phyloP scores from a whole-genome alignment of 2,329 filamentous ascomycete species.

The Aspergillus puulaauensis region DNA sequence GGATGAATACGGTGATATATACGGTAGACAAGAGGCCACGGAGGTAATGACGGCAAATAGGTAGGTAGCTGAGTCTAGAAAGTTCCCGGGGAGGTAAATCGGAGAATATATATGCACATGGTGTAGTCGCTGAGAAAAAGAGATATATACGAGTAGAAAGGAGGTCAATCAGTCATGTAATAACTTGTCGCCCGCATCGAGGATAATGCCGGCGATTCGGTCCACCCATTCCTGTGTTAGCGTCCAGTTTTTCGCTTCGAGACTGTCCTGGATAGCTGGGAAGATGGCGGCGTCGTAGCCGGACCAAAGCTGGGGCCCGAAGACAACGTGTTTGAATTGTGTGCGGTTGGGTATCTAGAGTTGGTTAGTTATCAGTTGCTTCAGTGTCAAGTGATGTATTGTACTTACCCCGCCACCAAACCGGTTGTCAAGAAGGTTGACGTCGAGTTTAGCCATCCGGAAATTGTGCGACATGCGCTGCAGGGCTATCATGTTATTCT shows the following conservation, averaged over 20 bases:
- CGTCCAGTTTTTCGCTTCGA: conserved; percentile 70
- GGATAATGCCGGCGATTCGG: conserved; percentile 69
- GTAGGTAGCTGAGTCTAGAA: not conserved
- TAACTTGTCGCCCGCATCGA: conserved; percentile 57
- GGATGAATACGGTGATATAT: not conserved
- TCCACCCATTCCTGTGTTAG: conserved; percentile 67
- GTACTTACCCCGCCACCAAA: conserved; percentile 68
- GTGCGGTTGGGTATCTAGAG: conserved; percentile 74
- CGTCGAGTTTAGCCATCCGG: conserved; percentile 78
- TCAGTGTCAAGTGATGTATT: not conserved
- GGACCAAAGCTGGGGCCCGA: conserved; percentile 78
- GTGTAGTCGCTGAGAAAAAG: not conserved
- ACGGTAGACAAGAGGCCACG: not conserved
- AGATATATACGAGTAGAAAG: not conserved
- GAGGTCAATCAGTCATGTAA: conserved; percentile 29
- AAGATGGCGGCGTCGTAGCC: conserved; percentile 68
- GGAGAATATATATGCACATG: conserved; percentile 3
- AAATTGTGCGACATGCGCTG: conserved; percentile 75
- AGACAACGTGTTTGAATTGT: conserved; percentile 92
- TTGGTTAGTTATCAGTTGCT: conserved; percentile 12
- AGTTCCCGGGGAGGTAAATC: not conserved
- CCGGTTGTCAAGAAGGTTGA: conserved; percentile 74
- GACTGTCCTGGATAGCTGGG: conserved; percentile 79
- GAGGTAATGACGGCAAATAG: not conserved
- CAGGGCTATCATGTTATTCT: conserved; percentile 66